phyloP scores from a whole-genome alignment of 805 yeast species.

The Kuraishia cidri region DNA sequence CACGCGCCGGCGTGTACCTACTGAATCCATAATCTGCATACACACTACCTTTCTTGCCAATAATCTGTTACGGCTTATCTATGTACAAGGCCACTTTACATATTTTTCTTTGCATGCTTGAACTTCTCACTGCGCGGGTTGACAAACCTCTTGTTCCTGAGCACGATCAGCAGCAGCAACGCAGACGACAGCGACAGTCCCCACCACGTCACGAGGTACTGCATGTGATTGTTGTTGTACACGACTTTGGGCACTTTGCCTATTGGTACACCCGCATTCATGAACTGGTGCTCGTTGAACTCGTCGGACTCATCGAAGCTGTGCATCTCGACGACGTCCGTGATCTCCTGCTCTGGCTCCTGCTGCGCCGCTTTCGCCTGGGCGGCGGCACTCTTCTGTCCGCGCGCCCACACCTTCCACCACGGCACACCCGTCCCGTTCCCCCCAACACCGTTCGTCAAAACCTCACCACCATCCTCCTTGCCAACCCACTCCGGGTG shows the following conservation, averaged over 20 bases:
- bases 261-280: slow-evolving; percentile 81
- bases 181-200: slow-evolving; percentile 73
- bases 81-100: slow-evolving; percentile 17
- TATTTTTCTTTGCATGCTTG: slow-evolving; percentile 34
- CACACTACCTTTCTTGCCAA: too few relatives aligned
- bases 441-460: background rate
- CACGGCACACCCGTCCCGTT: slow-evolving; percentile 7
- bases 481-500: slow-evolving; percentile 37
- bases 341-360: background rate
- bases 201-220: slow-evolving; percentile 92
- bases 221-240: slow-evolving; percentile 82
- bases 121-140: slow-evolving; percentile 36
- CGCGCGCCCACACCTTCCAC: slow-evolving; percentile 26
- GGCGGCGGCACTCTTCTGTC: slow-evolving; percentile 1
- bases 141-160: slow-evolving; percentile 29
- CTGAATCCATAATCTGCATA: too few relatives aligned
- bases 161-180: slow-evolving; percentile 47
- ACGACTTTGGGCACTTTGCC: slow-evolving; percentile 79
- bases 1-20: background rate
- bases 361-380: background rate
- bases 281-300: slow-evolving; percentile 48
- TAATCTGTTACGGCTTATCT: too few relatives aligned
- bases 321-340: slow-evolving; percentile 3
- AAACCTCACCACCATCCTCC: slow-evolving; percentile 5
- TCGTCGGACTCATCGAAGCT: slow-evolving; percentile 23